Base-by-base conservation (phyloP, 108 stramenopile genomes). In the Fragilaria radians region DNA sequence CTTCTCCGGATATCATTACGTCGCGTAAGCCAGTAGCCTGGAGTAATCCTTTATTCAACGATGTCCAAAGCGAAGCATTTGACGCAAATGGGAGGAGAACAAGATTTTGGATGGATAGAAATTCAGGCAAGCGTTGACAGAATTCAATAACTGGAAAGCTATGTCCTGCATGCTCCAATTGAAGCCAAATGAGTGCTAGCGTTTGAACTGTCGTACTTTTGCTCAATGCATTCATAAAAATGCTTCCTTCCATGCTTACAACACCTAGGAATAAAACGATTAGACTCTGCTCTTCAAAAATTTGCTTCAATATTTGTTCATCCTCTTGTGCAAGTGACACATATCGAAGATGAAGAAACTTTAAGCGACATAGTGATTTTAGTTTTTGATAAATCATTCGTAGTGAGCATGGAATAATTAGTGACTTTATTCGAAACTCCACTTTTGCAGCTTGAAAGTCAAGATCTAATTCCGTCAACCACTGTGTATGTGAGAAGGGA, bases 301-400 rank as follows among this genome's bases (percentile, higher is more conserved):
- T 66, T 52, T 72, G 56, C 58, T 72, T 72, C 46, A 72, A 57
- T 24, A 72, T 60, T 14, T 49, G 58, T 48, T 72, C 71, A 14
- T 65, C 59, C 33, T 72, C 65, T 29, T 65, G 47, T 11, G 7
- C 14, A 42, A 42, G 36, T 11, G 36, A 42, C 14, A 42, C 36
- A 14, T 42, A 42, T 42, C 36, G 36, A 11, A 42, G 14, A 42
- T 42, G 36, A 7, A 42, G 36, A 42, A 42, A 42, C 36, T 42
- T 42, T 7, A 42, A 14, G 7, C 14, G 36, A 42, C 36, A 42
- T 14, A 42, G 14, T 7, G 36, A 42, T 14, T 42, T 7, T 42
- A 42, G 7, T 14, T 42, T 42, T 7, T 14, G 36, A 42, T 42
- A 42, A 42, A 42, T 42, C 36, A 42, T 42, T 7, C 7, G 36